phyloP scores from a whole-genome alignment of 805 yeast species.

The Hagleromyces aurorensis region DNA sequence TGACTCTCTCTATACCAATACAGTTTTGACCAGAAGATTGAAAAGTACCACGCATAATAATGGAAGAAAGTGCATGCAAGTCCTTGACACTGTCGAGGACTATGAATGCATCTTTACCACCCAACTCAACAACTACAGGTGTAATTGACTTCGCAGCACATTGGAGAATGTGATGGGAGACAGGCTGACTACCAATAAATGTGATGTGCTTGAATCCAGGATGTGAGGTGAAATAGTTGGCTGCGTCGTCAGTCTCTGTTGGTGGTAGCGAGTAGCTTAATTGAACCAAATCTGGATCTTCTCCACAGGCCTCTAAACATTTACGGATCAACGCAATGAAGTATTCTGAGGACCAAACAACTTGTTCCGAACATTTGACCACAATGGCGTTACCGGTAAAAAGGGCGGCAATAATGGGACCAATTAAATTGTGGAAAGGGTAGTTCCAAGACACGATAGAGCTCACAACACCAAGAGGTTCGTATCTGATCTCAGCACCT shows the following conservation, averaged over 20 bases:
- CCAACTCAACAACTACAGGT: conserved; percentile 92
- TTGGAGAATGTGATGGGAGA: conserved; percentile 77
- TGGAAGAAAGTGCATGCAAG: conserved; percentile 54
- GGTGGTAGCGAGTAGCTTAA: conserved; percentile 83
- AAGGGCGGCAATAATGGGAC: conserved; percentile 83
- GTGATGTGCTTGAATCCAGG: conserved; percentile 81
- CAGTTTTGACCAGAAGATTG: conserved; percentile 98
- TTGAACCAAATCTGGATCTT: conserved; percentile 78
- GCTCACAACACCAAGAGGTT: conserved; percentile 80
- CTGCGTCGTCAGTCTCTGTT: conserved; percentile 32
- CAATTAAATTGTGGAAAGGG: conserved; percentile 90
- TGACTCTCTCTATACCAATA: conserved; percentile 92
- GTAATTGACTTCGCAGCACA: conserved; percentile 84
- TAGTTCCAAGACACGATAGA: conserved; percentile 96
- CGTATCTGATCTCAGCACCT: conserved; percentile 88
- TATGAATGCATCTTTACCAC: conserved; percentile 91
- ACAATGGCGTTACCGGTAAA: conserved; percentile 90
- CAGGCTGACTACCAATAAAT: conserved; percentile 92
- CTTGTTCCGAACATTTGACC: conserved; percentile 92
- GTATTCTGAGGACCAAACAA: conserved; percentile 86
- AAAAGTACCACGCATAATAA: conserved; percentile 89
- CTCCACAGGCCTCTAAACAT: conserved; percentile 66
- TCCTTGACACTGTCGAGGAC: conserved; percentile 75
- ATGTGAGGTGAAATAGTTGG: conserved; percentile 79
- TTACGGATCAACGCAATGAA: conserved; percentile 64